Evolutionary conservation across 2,329 filamentous ascomycete genomes (phyloP).

Genomic region (Penicillium carneum): DNA sequence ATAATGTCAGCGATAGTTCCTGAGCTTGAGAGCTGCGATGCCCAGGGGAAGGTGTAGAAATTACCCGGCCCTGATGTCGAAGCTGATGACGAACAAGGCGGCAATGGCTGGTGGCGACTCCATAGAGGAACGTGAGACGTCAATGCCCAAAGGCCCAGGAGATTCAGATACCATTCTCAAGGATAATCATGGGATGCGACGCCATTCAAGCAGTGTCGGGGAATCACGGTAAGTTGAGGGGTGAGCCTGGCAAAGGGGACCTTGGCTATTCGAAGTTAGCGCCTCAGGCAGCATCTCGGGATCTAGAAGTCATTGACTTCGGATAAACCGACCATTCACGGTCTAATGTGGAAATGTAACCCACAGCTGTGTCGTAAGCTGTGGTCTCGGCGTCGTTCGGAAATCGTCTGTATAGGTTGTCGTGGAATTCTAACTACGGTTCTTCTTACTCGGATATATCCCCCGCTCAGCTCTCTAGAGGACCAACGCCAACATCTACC

Average conservation of each 20-base stretch:
- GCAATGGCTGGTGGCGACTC: slow-evolving; percentile 64
- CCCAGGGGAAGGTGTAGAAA: slow-evolving; percentile 22
- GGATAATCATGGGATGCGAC: slow-evolving; percentile 15
- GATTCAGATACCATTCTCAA: slow-evolving; percentile 42
- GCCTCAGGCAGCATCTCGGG: slow-evolving; percentile 20
- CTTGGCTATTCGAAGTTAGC: slow-evolving; percentile 3
- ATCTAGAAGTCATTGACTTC: not conserved
- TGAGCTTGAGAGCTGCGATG: slow-evolving; percentile 14
- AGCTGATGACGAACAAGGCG: slow-evolving; percentile 86
- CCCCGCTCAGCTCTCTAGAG: not conserved
- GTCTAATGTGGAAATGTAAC: not conserved
- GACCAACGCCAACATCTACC: not conserved
- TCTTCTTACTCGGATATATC: not conserved
- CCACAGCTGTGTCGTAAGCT: too few relatives aligned
- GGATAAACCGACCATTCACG: not conserved
- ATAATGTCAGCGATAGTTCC: slow-evolving; percentile 27
- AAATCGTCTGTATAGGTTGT: not conserved
- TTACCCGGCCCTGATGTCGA: slow-evolving; percentile 90
- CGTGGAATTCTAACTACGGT: not conserved
- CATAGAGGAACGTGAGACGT: slow-evolving; percentile 43
- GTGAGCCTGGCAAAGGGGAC: slow-evolving; percentile 15
- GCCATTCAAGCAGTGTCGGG: slow-evolving; percentile 33
- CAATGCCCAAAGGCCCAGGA: slow-evolving; percentile 43
- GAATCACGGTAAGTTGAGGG: slow-evolving; percentile 33
- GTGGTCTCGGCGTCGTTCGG: too few relatives aligned